Evolutionary conservation across 768 basidiomycete genomes (phyloP).

Genomic region (Leccinum sublutescens): DNA sequence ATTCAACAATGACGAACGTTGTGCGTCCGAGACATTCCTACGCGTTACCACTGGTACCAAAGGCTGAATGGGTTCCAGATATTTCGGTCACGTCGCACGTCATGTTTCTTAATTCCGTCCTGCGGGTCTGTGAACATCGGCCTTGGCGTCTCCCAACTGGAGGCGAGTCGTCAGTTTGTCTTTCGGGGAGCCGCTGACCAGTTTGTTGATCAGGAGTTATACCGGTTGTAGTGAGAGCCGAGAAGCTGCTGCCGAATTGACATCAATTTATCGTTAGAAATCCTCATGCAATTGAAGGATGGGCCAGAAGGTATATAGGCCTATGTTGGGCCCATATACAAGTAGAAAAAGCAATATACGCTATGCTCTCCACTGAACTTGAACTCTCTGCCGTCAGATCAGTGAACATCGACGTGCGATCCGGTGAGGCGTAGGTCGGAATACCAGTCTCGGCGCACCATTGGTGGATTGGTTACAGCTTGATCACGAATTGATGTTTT

Average conservation of each 20-base stretch:
- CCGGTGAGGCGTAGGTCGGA: slow-evolving; percentile 30
- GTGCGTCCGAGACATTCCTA: slow-evolving; percentile 37
- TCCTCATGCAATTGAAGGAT: neutral
- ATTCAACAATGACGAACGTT: slow-evolving; percentile 47
- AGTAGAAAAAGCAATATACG: neutral
- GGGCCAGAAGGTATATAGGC: neutral
- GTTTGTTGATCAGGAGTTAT: slow-evolving; percentile 20
- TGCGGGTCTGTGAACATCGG: slow-evolving; percentile 45
- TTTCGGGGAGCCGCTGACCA: slow-evolving; percentile 2
- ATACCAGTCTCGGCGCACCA: no score
- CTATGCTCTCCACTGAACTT: slow-evolving; percentile 55
- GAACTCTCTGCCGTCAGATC: slow-evolving; percentile 49
- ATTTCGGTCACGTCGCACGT: slow-evolving; percentile 68
- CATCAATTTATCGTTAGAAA: neutral
- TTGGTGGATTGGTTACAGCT: no score
- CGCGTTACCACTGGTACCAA: neutral
- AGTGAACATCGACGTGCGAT: slow-evolving; percentile 43
- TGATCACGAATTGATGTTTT: no score
- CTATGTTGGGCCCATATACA: neutral
- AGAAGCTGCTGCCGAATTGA: slow-evolving; percentile 12
- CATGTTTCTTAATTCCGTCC: slow-evolving; percentile 56
- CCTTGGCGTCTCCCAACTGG: slow-evolving; percentile 56
- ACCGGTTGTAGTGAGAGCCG: slow-evolving; percentile 22
- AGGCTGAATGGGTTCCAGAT: slow-evolving; percentile 37
- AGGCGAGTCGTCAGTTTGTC: slow-evolving; percentile 40